phyloP scores from a whole-genome alignment of 306 rosid species.

The Alnus rubra region DNA sequence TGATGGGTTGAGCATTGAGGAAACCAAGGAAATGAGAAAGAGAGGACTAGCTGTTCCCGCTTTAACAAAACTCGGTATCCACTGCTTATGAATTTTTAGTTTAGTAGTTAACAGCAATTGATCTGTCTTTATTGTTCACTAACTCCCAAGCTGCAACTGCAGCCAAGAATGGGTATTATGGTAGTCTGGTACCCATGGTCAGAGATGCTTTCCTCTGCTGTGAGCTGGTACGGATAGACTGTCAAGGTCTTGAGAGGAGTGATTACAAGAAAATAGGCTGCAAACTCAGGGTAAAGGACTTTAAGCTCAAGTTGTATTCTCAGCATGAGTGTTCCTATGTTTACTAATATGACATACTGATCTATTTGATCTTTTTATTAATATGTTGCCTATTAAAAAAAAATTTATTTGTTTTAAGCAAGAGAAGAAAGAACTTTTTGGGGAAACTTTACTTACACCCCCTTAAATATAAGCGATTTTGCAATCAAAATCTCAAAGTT shows the following conservation, averaged over 20 bases:
- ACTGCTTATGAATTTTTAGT: neutral
- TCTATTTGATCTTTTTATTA: neutral
- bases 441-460: no score
- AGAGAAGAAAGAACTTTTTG: neutral
- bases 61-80: constrained; percentile 79
- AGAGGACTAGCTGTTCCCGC: constrained; percentile 76
- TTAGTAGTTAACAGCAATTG: constrained; percentile 13
- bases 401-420: neutral
- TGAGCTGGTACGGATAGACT: constrained; percentile 85
- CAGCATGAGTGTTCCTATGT: constrained; percentile 1
- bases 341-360: neutral
- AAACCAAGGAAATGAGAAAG: constrained; percentile 90
- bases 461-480: no score
- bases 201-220: constrained; percentile 77
- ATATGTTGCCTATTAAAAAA: neutral
- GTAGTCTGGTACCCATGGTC: constrained; percentile 81
- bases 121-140: constrained; percentile 14
- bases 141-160: constrained; percentile 36
- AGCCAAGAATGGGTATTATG: constrained; percentile 91
- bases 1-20: constrained; percentile 77
- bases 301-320: neutral
- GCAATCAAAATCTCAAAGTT: no score
- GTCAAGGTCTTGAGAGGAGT: constrained; percentile 79
- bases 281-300: constrained; percentile 70
- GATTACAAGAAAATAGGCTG: constrained; percentile 97